These are phyloP conservation scores for Cyberlindnera xishuangbannaensis DNA, from an alignment of 805 yeast species.

Conservation along the genomic window DNA sequence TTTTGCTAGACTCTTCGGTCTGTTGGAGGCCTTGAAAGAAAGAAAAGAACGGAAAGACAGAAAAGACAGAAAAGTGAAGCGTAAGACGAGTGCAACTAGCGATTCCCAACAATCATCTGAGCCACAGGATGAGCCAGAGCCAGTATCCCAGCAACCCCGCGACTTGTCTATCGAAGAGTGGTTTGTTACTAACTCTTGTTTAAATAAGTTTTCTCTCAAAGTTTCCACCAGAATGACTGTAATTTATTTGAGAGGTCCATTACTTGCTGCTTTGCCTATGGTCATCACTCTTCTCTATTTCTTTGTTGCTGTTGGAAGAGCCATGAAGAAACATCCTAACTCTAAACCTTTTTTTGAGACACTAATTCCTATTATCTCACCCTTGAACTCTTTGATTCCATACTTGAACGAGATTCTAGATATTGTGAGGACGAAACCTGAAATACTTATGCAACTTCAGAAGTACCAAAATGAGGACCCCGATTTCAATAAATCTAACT, in stretches of 20 bases:
- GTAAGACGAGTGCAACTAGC: constrained; percentile 11
- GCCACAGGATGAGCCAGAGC: constrained; percentile 2
- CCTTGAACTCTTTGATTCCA: constrained; percentile 61
- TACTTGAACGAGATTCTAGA: constrained; percentile 56
- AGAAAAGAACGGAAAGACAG: constrained; percentile 67
- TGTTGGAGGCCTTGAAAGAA: constrained; percentile 67
- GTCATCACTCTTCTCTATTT: constrained; percentile 74
- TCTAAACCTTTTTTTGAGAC: constrained; percentile 43
- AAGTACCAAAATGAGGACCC: constrained; percentile 12
- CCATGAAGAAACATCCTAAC: constrained; percentile 39
- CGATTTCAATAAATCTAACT: constrained; percentile 18
- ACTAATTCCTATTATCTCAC: constrained; percentile 51
- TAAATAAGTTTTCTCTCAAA: constrained; percentile 51
- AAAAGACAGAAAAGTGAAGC: constrained; percentile 49
- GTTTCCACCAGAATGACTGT: constrained; percentile 62
- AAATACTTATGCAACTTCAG: constrained; percentile 1
- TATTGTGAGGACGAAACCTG: constrained; percentile 20
- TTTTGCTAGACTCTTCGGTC: constrained; percentile 65
- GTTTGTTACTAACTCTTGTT: constrained; percentile 48
- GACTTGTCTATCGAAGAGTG: constrained; percentile 32
- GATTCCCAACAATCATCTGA: too few species aligned
- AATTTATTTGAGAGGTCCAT: constrained; percentile 65
- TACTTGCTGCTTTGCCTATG: constrained; percentile 63
- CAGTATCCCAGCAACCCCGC: constrained; percentile 1
- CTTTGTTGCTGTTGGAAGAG: constrained; percentile 55